Conservation (phyloP, 1,284 basidiomycete genomes). For the Lignosus rhinocerotis region DNA sequence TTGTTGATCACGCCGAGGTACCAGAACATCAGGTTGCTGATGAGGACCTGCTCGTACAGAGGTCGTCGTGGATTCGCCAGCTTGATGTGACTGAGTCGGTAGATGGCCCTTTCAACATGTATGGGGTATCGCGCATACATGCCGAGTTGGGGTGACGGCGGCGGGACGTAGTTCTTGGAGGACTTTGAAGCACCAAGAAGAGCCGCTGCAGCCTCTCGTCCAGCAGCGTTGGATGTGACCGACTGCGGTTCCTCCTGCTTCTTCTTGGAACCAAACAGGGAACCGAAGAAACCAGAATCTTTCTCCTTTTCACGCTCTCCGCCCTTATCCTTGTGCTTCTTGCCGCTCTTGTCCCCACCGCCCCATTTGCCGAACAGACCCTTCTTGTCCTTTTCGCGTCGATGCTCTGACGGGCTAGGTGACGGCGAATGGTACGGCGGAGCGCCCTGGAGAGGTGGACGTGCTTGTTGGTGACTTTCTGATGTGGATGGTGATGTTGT, state of each 20-base stretch:
- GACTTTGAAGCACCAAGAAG: conserved; percentile 82
- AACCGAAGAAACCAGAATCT: conserved; percentile 83
- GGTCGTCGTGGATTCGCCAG: conserved; percentile 95
- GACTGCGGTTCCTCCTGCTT: conserved; percentile 67
- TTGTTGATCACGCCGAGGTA: conserved; percentile 98
- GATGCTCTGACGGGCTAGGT: conserved; percentile 35
- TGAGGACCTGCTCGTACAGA: conserved; percentile 97
- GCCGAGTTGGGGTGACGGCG: conserved; percentile 65
- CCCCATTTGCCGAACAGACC: conserved; percentile 76
- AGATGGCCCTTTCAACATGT: conserved; percentile 97
- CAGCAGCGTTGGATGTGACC: conserved; percentile 54
- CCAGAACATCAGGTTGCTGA: conserved; percentile 99
- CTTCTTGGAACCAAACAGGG: conserved; percentile 84
- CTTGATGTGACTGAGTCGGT: conserved; percentile 97
- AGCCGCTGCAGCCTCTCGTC: conserved; percentile 80
- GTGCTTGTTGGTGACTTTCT: conserved; percentile 27
- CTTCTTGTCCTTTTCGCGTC: conserved; percentile 71
- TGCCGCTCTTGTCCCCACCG: conserved; percentile 56
- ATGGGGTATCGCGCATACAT: conserved; percentile 90
- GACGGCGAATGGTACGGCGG: conserved; percentile 31
- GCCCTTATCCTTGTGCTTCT: conserved; percentile 48
- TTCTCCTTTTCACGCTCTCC: conserved; percentile 60
- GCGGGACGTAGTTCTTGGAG: conserved; percentile 61
- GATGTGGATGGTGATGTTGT: conserved; percentile 35
- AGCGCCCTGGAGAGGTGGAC: conserved; percentile 30